These are phyloP conservation scores for Didymella exigua DNA, from an alignment of 2,329 filamentous ascomycete species.

Conservation along the genomic window DNA sequence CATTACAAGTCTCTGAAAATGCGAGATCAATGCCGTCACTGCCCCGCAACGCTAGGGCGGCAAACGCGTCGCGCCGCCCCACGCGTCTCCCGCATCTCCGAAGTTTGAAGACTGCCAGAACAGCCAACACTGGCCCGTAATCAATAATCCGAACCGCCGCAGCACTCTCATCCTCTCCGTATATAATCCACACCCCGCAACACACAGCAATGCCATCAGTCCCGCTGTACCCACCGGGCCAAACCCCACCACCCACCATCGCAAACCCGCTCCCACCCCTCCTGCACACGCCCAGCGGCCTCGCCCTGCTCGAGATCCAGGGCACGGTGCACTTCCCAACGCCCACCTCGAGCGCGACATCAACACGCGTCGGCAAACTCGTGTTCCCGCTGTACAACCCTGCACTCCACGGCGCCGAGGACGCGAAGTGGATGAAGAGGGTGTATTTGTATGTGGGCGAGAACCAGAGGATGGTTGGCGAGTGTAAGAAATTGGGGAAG, in stretches of 20 bases:
- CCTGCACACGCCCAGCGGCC: constrained; percentile 84
- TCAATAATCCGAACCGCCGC: background rate
- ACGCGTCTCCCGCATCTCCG: background rate
- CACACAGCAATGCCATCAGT: constrained; percentile 42
- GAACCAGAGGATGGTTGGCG: constrained; percentile 86
- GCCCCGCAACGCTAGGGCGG: constrained; percentile 14
- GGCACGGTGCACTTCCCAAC: constrained; percentile 80
- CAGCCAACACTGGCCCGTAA: background rate
- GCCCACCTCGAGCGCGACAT: constrained; percentile 30
- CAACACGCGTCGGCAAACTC: constrained; percentile 70
- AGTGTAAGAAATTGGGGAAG: constrained; percentile 83
- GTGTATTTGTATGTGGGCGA: constrained; percentile 87
- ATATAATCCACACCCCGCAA: background rate
- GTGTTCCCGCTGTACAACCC: constrained; percentile 77
- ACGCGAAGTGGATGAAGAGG: constrained; percentile 83
- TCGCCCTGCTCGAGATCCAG: constrained; percentile 91
- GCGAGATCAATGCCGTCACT: constrained; percentile 2
- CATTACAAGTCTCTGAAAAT: background rate
- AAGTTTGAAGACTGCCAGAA: background rate
- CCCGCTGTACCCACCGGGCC: constrained; percentile 28
- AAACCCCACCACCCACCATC: constrained; percentile 8
- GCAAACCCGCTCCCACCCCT: constrained; percentile 74
- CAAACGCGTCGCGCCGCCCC: constrained; percentile 10
- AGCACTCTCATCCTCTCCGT: background rate
- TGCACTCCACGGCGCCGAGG: constrained; percentile 50